These are phyloP conservation scores for Saccharomycopsis hybrid DNA, from an alignment of 1,139 yeast genomes.

Conservation along the genomic window DNA sequence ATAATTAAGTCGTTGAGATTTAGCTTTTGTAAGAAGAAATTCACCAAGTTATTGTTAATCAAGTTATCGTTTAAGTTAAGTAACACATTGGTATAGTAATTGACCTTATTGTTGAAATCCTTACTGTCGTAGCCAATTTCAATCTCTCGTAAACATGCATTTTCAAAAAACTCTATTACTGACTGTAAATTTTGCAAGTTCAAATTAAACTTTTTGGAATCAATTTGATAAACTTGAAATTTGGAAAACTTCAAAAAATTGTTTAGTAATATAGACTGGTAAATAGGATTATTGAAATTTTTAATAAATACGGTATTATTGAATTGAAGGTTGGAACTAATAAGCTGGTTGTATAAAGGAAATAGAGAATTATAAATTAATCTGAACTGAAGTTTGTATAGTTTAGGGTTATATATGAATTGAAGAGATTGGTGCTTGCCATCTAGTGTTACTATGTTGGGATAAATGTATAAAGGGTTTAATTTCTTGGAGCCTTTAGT, in stretches of 20 bases:
- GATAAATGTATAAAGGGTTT: slow-evolving; percentile 23
- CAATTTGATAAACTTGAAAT: slow-evolving; percentile 32
- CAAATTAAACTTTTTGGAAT: slow-evolving; percentile 32
- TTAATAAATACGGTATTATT: slow-evolving; percentile 41
- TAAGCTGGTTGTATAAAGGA: slow-evolving; percentile 43
- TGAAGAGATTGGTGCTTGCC: slow-evolving; percentile 20
- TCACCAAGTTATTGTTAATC: slow-evolving; percentile 37
- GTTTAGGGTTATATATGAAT: slow-evolving; percentile 35
- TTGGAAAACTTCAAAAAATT: slow-evolving; percentile 30
- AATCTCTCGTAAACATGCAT: slow-evolving; percentile 64
- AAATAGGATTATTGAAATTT: slow-evolving; percentile 31
- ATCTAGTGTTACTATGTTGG: slow-evolving; percentile 24
- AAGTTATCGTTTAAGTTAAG: slow-evolving; percentile 34
- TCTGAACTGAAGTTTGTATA: slow-evolving; percentile 41
- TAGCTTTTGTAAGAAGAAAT: slow-evolving; percentile 38
- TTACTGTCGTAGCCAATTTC: slow-evolving; percentile 51
- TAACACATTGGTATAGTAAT: slow-evolving; percentile 31
- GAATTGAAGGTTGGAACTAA: slow-evolving; percentile 39
- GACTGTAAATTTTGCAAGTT: slow-evolving; percentile 43
- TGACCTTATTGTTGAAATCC: slow-evolving; percentile 37
- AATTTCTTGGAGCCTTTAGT: slow-evolving; percentile 21
- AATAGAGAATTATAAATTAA: slow-evolving; percentile 37
- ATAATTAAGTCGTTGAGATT: slow-evolving; percentile 32
- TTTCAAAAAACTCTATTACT: slow-evolving; percentile 66
- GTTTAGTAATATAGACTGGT: slow-evolving; percentile 25